Evolutionary conservation across 2,329 filamentous ascomycete species (phyloP).

Genomic region (Decorospora gaudefroyi): DNA sequence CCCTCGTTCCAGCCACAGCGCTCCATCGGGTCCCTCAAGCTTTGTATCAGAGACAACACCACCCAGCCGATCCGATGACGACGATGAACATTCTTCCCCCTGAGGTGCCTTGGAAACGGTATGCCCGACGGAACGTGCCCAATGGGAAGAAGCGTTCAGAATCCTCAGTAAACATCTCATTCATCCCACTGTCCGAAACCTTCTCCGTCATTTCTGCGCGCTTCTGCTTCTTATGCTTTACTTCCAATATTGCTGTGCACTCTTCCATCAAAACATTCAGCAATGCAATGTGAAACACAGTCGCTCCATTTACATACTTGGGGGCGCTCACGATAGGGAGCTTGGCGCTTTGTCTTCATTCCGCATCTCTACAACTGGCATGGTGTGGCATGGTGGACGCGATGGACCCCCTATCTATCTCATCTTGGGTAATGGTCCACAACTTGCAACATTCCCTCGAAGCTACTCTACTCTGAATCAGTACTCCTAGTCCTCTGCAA

Average conservation of each 20-base stretch:
- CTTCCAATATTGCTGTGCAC: neutral
- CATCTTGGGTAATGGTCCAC: constrained; percentile 27
- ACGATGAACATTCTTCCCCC: neutral
- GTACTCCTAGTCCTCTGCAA: constrained; percentile 42
- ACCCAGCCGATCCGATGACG: neutral
- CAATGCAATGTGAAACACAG: neutral
- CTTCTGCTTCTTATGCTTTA: too few species aligned
- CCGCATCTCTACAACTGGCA: constrained; percentile 27
- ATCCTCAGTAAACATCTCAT: neutral
- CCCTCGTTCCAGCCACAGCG: constrained; percentile 3
- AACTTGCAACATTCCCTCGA: constrained; percentile 35
- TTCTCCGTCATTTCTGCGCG: neutral
- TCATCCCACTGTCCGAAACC: neutral
- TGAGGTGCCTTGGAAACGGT: neutral
- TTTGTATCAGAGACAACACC: neutral
- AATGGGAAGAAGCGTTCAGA: neutral
- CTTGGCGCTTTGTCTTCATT: constrained; percentile 35
- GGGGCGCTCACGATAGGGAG: constrained; percentile 22
- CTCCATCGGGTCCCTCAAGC: neutral
- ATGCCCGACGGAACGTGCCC: neutral
- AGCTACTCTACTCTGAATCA: constrained; percentile 29
- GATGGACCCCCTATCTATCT: constrained; percentile 26
- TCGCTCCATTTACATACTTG: constrained; percentile 16
- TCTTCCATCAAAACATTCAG: neutral
- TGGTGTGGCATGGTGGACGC: constrained; percentile 18